Evolutionary conservation across 306 rosid species (phyloP).

Genomic region (Vigna radiata): DNA sequence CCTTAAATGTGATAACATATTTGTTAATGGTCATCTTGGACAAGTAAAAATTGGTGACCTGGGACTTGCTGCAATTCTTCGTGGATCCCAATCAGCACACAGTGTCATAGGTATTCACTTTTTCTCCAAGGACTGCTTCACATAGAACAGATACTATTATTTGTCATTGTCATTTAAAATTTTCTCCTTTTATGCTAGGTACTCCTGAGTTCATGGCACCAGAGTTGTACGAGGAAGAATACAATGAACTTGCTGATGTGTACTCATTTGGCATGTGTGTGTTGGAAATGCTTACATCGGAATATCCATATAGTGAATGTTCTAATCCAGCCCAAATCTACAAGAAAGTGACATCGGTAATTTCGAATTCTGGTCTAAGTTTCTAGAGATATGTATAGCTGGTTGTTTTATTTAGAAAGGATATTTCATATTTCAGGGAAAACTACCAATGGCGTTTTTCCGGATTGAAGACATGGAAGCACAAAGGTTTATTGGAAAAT

Average conservation of each 20-base stretch:
- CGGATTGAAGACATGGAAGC: slow-evolving; percentile 77
- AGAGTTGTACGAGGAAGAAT: slow-evolving; percentile 88
- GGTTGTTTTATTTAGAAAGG: slow-evolving; percentile 3
- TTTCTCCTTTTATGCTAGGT: slow-evolving; percentile 52
- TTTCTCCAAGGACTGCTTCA: slow-evolving; percentile 5
- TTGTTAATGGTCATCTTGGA: slow-evolving; percentile 96
- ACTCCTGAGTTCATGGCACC: slow-evolving; percentile 99
- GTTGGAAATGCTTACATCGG: slow-evolving; percentile 85
- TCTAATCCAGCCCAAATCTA: slow-evolving; percentile 91
- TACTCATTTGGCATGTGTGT: slow-evolving; percentile 98
- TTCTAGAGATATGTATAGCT: neutral
- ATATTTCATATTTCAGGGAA: slow-evolving; percentile 66
- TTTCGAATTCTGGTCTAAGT: slow-evolving; percentile 30
- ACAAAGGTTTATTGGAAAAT: slow-evolving; percentile 73
- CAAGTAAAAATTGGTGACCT: slow-evolving; percentile 97
- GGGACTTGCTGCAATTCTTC: slow-evolving; percentile 88
- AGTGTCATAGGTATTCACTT: slow-evolving; percentile 82
- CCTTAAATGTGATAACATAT: slow-evolving; percentile 90
- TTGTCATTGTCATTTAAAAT: neutral
- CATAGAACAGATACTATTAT: neutral
- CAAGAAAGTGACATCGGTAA: slow-evolving; percentile 96
- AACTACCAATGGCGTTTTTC: slow-evolving; percentile 75
- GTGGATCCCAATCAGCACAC: slow-evolving; percentile 78
- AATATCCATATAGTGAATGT: slow-evolving; percentile 89
- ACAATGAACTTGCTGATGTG: slow-evolving; percentile 93